phyloP scores from a whole-genome alignment of 345 rosid genomes.

The Citrus cavaleriei region DNA sequence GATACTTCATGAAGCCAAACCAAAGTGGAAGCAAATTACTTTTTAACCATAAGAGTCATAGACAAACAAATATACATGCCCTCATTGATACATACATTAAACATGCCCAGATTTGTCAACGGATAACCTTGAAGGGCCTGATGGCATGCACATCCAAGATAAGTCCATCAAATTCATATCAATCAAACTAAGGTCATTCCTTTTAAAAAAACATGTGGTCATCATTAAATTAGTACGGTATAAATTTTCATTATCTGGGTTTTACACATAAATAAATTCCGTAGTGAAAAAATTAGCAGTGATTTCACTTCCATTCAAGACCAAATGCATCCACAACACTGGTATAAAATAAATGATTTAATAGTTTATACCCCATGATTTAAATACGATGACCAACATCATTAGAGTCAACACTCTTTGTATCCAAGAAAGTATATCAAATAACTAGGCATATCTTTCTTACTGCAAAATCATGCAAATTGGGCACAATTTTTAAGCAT shows the following conservation, averaged over 20 bases:
- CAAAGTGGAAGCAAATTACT: slow-evolving; percentile 20
- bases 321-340: background rate
- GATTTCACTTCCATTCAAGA: slow-evolving; percentile 1
- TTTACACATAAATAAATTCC: background rate
- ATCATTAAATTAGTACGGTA: background rate
- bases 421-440: background rate
- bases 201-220: too few species aligned
- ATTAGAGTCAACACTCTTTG: background rate
- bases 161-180: background rate
- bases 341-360: background rate
- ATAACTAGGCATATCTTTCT: background rate
- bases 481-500: background rate
- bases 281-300: background rate
- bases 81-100: background rate
- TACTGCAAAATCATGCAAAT: background rate
- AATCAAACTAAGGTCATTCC: background rate
- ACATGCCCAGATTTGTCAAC: background rate
- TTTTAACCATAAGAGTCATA: slow-evolving; percentile 10
- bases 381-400: background rate
- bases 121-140: slow-evolving; percentile 1
- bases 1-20: slow-evolving; percentile 23
- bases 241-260: background rate
- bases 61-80: slow-evolving; percentile 5
- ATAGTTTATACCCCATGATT: background rate
- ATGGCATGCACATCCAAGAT: background rate